phyloP scores from a whole-genome alignment of 2,329 filamentous ascomycete genomes.

The Aspergillus sp. region DNA sequence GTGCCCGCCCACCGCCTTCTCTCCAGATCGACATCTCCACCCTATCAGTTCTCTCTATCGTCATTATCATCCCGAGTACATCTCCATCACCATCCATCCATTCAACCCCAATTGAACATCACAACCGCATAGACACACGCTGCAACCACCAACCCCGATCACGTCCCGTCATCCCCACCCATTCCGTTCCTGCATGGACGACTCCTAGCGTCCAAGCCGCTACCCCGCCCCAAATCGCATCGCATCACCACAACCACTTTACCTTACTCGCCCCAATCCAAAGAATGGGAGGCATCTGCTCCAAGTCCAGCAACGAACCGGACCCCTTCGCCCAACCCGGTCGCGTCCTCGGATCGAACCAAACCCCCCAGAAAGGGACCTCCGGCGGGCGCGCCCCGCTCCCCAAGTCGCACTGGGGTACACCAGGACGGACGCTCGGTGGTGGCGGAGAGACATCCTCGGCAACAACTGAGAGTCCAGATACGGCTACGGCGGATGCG shows the following conservation, averaged over 20 bases:
- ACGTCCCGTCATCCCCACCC: not conserved
- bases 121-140: not conserved
- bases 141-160: not conserved
- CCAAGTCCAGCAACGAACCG: conserved; percentile 60
- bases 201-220: not conserved
- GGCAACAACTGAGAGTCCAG: conserved; percentile 4
- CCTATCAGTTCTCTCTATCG: not conserved
- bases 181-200: not conserved
- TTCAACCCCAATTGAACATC: not conserved
- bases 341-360: conserved; percentile 64
- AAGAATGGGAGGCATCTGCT: conserved; percentile 82
- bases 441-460: conserved; percentile 27
- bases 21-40: conserved; percentile 5
- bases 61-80: not conserved
- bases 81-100: not conserved
- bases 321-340: conserved; percentile 72
- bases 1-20: conserved; percentile 6
- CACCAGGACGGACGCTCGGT: conserved; percentile 64
- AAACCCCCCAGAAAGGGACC: conserved; percentile 20
- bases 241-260: conserved; percentile 2
- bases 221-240: not conserved
- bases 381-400: conserved; percentile 52
- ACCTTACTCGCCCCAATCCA: conserved; percentile 3
- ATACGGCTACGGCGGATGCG: conserved; percentile 52
- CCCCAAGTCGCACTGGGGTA: conserved; percentile 43